A percentile compares a stretch with the other conserved stretches of the same genome.
Conservation (phyloP, 257 asterid species). For the Paraleonurus japonicus region DNA sequence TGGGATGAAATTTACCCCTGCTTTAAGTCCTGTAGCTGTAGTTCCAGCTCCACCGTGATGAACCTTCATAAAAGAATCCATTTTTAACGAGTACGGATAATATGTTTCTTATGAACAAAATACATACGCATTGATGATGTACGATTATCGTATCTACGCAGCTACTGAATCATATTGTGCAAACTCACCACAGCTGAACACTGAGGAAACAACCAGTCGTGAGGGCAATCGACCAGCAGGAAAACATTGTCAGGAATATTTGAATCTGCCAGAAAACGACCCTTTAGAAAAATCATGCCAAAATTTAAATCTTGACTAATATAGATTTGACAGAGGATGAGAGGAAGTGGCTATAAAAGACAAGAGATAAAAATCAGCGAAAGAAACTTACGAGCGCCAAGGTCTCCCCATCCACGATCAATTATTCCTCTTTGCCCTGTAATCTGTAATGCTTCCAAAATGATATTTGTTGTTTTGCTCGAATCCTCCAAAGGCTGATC, state of each 20-base stretch:
- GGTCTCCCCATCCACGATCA: slow-evolving; percentile 99
- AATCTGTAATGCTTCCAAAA: slow-evolving; percentile 78
- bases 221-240: slow-evolving; percentile 88
- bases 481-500: slow-evolving; percentile 90
- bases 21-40: slow-evolving; percentile 89
- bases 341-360: slow-evolving; percentile 9
- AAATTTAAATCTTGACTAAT: not conserved
- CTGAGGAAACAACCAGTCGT: slow-evolving; percentile 97
- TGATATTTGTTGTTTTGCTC: slow-evolving; percentile 60
- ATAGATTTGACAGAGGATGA: slow-evolving; percentile 1
- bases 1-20: slow-evolving; percentile 61
- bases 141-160: not conserved
- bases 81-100: slow-evolving; percentile 7
- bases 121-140: not conserved
- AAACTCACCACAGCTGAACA: slow-evolving; percentile 95
- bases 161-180: not conserved
- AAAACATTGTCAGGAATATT: slow-evolving; percentile 72
- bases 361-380: not conserved
- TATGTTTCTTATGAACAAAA: not conserved
- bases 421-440: slow-evolving; percentile 96
- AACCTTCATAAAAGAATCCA: slow-evolving; percentile 47
- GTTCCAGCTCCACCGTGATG: slow-evolving; percentile 99
- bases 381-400: slow-evolving; percentile 75
- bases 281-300: not conserved
- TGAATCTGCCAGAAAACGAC: slow-evolving; percentile 46